Base-by-base conservation (phyloP, 768 basidiomycete genomes). In the Tulasnella calospora region DNA sequence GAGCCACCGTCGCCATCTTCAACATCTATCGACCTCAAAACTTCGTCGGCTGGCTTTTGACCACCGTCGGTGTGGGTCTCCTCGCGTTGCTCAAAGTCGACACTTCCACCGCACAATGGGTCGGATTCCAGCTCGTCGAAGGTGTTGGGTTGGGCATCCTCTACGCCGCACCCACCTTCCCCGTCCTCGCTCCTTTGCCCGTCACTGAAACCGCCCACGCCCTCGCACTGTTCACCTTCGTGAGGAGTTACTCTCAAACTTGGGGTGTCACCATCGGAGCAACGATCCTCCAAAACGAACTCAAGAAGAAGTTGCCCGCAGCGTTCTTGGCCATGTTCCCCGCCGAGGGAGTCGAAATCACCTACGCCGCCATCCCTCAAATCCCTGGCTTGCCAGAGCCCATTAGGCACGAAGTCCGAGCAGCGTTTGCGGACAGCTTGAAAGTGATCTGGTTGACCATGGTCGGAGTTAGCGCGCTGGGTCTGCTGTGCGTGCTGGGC, bases 251-350 rank as follows among this genome's bases (percentile, higher is more conserved):
- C 51, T 78, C 76, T 13, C 51, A 78, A 44, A 78, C 77, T 0
- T 78, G 69, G 69, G 77, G 70, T 36, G 46, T 90, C 79, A 84
- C 87, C 0, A 86, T 91, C 79, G 87, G 88, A 1, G 84, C 85
- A 13, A 85, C 87, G 0, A 85, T 90, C 71, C 84, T 91, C 9
- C 87, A 89, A 80, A 91, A 89, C 82, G 79, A 86, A 71, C 86
- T 91, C 21, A 81, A 81, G 12, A 83, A 81, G 41, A 81, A 80
- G 0, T 85, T 91, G 0, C 88, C 90, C 0, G 55, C 79, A 6
- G 83, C 81, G 1, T 87, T 89, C 73, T 35, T 83, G 61, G 61
- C 27, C 61, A 30, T 27, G 61, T 67, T 67, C 61, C 61, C 27
- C 15, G 73, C 85, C 90, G 21, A 80, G 81, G 12, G 83, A 81